A percentile compares a stretch with the other conserved stretches of the same genome.
These are phyloP conservation scores for Angomonas desouzai DNA, from an alignment of 208 protist genomes.

Conservation along the genomic window DNA sequence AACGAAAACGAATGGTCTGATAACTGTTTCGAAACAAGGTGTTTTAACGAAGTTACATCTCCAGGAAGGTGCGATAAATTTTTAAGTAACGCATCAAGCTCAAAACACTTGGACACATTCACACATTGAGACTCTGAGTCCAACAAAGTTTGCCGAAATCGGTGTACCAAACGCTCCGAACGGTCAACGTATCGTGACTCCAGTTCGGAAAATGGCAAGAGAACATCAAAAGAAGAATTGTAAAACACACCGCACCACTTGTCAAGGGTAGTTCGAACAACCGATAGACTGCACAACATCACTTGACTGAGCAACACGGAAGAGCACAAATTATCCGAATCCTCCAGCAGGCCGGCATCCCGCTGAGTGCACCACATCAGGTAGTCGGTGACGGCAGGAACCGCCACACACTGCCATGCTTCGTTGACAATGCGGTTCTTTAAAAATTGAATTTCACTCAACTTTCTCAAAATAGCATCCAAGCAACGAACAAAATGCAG, in stretches of 20 bases:
- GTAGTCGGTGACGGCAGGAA: not conserved
- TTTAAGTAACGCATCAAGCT: not conserved
- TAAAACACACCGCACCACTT: conserved; percentile 2
- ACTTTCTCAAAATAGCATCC: not conserved
- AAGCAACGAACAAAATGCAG: not conserved
- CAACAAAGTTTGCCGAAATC: not conserved
- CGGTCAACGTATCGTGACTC: not conserved
- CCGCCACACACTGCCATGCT: not conserved
- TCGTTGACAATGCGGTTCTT: not conserved
- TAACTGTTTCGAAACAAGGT: not conserved
- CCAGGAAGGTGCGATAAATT: not conserved
- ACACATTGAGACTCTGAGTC: not conserved
- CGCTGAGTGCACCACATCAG: not conserved
- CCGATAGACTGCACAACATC: not conserved
- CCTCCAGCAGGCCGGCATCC: not conserved
- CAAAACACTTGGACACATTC: not conserved
- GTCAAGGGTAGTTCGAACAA: not conserved
- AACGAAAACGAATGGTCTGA: not conserved
- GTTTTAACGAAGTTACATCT: not conserved
- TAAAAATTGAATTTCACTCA: conserved; percentile 2
- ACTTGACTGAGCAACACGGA: not conserved
- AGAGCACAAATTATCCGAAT: not conserved
- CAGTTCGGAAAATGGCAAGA: not conserved
- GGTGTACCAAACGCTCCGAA: not conserved
- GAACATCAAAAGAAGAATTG: not conserved